Conservation (phyloP, 1,139 yeast species). For the Cylindricascospora bacillispora region DNA sequence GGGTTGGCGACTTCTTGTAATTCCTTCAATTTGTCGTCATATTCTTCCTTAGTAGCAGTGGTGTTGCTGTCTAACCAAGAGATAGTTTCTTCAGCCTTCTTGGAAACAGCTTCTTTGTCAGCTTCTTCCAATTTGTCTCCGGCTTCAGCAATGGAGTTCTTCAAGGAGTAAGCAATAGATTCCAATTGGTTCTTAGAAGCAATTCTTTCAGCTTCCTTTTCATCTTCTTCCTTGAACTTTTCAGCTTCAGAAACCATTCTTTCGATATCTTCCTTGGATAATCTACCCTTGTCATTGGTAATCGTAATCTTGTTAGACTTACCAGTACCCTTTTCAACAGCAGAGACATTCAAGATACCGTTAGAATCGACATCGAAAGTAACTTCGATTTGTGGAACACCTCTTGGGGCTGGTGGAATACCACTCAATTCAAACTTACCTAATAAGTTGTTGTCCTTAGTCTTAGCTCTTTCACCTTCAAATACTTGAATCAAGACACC, state of each 20-base stretch:
- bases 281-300: conserved; percentile 93
- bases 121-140: conserved; percentile 71
- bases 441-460: conserved; percentile 86
- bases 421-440: conserved; percentile 90
- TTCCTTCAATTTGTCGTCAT: conserved; percentile 82
- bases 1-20: conserved; percentile 90
- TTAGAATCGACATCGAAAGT: conserved; percentile 87
- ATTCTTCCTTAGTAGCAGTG: conserved; percentile 82
- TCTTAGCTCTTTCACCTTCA: conserved; percentile 90
- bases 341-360: conserved; percentile 88
- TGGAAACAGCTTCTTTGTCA: conserved; percentile 66
- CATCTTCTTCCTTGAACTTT: conserved; percentile 76
- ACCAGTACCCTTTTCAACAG: conserved; percentile 84
- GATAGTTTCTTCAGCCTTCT: conserved; percentile 76
- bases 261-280: conserved; percentile 87
- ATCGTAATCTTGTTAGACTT: conserved; percentile 71
- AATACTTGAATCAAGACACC: conserved; percentile 86
- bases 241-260: conserved; percentile 91
- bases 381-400: conserved; percentile 91
- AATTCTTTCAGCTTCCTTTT: conserved; percentile 67
- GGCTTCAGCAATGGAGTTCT: conserved; percentile 71
- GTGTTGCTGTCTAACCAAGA: conserved; percentile 82
- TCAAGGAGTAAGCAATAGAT: conserved; percentile 82
- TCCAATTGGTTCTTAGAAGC: conserved; percentile 82
- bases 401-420: conserved; percentile 93